Evolutionary conservation across 2,329 filamentous ascomycete species (phyloP), one percentile per base, ranked within the genome.

Genomic region (Grosmannia penicillata): DNA sequence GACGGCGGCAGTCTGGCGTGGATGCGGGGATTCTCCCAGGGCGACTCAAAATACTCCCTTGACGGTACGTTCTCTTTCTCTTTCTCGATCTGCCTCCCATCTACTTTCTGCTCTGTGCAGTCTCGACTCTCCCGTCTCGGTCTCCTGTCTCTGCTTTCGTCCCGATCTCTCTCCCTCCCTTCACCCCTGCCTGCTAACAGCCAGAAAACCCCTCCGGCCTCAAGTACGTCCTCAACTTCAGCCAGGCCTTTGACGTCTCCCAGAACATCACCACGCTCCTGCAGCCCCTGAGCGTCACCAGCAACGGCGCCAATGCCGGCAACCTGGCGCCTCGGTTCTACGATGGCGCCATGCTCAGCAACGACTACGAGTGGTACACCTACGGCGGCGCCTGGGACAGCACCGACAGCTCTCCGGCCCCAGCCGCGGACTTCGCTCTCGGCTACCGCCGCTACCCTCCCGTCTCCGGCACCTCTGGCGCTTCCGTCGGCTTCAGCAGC

Each of bases 321-420:
- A 70, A 69, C 43, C 43, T 67, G 32, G 62, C 64, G 0, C 73
- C 74, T 0, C 70, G 70, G 46, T 79, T 70, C 43, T 43, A 62
- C 14, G 75, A 80, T 43, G 79, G 79, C 3, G 70, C 62, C 8
- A 69, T 83, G 58, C 66, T 84, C 24, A 67, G 65, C 34, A 83
- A 82, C 47, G 60, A 82, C 41, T 57, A 66, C 35, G 66, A 78
- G 43, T 75, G 75, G 48, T 75, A 67, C 47, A 59, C 77, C 3
- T 83, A 77, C 38, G 79, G 78, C 15, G 79, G 79, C 1, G 50
- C 75, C 4, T 33, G 65, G 8, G 41, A 31, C 5, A 41, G 54
- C 4, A 63, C 58, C 0, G 49, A 52, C 1, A 49, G 49, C 4
- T 62, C 57, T 36, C 43, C 53, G 0, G 37, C 54, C 2, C 71